Evolutionary conservation across 2,329 filamentous ascomycete species (phyloP), one percentile per base, ranked within the genome.

Genomic region (Penicillium digitatum): DNA sequence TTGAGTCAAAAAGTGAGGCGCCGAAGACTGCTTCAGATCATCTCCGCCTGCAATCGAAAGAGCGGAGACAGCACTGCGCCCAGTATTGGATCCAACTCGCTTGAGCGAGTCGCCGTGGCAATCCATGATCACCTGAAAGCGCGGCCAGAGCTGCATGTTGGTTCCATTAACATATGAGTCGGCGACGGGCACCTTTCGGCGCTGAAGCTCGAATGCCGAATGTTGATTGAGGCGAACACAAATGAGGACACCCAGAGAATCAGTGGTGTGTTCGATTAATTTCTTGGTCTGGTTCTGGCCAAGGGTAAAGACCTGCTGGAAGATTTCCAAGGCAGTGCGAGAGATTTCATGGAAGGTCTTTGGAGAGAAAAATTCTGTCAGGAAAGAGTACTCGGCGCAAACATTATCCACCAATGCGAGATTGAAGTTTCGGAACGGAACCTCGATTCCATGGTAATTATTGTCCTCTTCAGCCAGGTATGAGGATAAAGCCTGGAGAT

Each of bases 101-200:
- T 87, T 88, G 34, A 99, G 81, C 0, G 90, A 95, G 51, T 96
- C 91, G 75, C 89, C 91, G 70, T 99, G 94, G 52, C 87, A 82
- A 70, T 96, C 92, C 85, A 99, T 95, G 64, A 96, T 86, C 54
- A 90, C 84, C 73, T 99, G 95, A 66, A 99, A 89, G 26, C 93
- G 87, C 8, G 94, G 94, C 94, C 94, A 99, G 6, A 99, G 83
- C 3, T 94, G 83, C 90, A 99, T 99, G 68, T 88, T 92, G 5
- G 90, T 95, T 43, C 86, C 92, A 71, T 99, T 99, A 69, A 96
- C 87, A 70, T 99, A 99, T 37, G 85, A 82, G 68, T 99, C 94
- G 2, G 90, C 86, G 5, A 90, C 87, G 0, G 94, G 94, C 1
- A 97, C 85, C 69, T 95, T 93, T 52, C 93, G 86, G 11, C 93